Conservation (phyloP, 1,284 basidiomycete species). For the Cryptococcus sp. region DNA sequence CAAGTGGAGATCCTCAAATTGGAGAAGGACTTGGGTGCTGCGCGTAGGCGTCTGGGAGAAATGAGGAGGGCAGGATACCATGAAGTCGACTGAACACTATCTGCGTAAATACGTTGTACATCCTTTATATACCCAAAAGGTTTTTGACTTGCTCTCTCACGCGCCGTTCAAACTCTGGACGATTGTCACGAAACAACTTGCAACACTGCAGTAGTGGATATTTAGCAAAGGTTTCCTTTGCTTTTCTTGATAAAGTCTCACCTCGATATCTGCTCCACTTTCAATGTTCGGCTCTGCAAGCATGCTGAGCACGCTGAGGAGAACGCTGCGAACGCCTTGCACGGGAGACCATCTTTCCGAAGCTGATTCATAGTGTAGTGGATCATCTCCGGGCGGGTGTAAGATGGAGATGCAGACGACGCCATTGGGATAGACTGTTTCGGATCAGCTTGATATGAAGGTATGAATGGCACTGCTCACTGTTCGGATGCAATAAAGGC, state of each 20-base stretch:
- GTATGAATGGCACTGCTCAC: slow-evolving; percentile 59
- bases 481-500: slow-evolving; percentile 95
- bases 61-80: slow-evolving; percentile 83
- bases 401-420: slow-evolving; percentile 98
- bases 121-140: slow-evolving; percentile 53
- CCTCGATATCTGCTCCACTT: slow-evolving; percentile 94
- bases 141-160: slow-evolving; percentile 55
- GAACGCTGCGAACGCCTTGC: slow-evolving; percentile 82
- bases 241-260: slow-evolving; percentile 18
- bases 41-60: slow-evolving; percentile 78
- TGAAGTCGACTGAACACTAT: slow-evolving; percentile 36
- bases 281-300: slow-evolving; percentile 99
- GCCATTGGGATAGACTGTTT: slow-evolving; percentile 78
- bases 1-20: slow-evolving; percentile 96
- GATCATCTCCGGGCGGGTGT: slow-evolving; percentile 92
- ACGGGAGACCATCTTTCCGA: slow-evolving; percentile 98
- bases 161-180: slow-evolving; percentile 57
- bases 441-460: slow-evolving; percentile 29
- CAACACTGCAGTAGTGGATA: slow-evolving; percentile 61
- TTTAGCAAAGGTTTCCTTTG: not conserved
- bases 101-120: slow-evolving; percentile 12
- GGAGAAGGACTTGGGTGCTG: slow-evolving; percentile 91
- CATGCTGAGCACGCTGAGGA: slow-evolving; percentile 95
- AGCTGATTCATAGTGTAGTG: slow-evolving; percentile 73
- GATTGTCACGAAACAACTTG: slow-evolving; percentile 89